These are phyloP conservation scores for Theobroma cacao DNA, from an alignment of 345 rosid genomes.

Conservation along the genomic window DNA sequence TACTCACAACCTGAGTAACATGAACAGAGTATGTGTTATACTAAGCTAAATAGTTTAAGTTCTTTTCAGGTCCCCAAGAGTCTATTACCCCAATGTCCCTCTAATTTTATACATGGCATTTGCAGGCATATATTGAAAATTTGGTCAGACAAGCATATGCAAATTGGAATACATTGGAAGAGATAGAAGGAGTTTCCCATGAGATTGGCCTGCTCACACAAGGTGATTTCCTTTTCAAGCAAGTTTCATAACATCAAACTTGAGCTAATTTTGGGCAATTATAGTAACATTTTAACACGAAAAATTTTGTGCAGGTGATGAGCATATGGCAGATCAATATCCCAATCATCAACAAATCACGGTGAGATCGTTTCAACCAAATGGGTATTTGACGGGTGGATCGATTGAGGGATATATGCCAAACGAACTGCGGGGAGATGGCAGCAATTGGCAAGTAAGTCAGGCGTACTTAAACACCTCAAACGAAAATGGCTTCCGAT, in stretches of 20 bases:
- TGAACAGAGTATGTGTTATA: conserved; percentile 39
- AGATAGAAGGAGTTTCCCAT: conserved; percentile 35
- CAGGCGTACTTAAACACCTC: conserved; percentile 9
- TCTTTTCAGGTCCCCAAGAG: not conserved
- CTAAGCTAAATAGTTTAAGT: not conserved
- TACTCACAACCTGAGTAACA: conserved; percentile 24
- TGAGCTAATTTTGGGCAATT: not conserved
- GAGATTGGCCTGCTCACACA: conserved; percentile 52
- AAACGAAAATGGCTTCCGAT: conserved; percentile 20
- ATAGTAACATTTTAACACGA: not conserved
- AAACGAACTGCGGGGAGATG: conserved; percentile 8
- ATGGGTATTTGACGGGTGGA: conserved; percentile 18
- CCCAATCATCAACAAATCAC: conserved; percentile 28
- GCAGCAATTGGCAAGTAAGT: conserved; percentile 24
- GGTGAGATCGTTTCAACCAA: conserved; percentile 31
- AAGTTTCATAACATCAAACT: too few species aligned
- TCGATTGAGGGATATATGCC: conserved; percentile 24
- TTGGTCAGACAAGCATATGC: conserved; percentile 58
- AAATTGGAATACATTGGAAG: conserved; percentile 52
- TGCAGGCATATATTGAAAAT: conserved; percentile 43
- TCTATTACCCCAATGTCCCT: not conserved
- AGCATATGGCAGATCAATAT: conserved; percentile 35
- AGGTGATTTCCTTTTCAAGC: conserved; percentile 31
- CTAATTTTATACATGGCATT: not conserved
- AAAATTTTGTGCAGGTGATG: conserved; percentile 32